Evolutionary conservation across 139 green algal genomes (phyloP).

Genomic region (Deuterostichococcus epilithicus): DNA sequence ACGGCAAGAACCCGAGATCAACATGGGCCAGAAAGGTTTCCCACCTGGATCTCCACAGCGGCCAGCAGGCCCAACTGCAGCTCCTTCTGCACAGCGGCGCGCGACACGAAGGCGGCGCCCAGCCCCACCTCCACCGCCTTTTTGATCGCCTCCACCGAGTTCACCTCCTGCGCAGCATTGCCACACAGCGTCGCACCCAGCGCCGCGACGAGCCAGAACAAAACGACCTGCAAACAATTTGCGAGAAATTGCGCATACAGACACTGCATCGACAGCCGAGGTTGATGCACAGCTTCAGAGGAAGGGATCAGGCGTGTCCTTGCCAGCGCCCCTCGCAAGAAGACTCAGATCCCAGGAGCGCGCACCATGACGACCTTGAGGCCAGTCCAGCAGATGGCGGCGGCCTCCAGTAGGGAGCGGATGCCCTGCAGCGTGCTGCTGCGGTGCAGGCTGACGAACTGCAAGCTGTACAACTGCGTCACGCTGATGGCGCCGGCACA

Average conservation of each 20-base stretch:
- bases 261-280: no score
- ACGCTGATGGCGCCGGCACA: not conserved
- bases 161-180: constrained; percentile 44
- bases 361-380: constrained; percentile 31
- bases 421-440: constrained; percentile 30
- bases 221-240: no score
- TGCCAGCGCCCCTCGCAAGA: not conserved
- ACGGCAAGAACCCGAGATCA: no score
- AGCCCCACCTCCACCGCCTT: constrained; percentile 28
- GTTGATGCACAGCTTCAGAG: no score
- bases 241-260: no score
- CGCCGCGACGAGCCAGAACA: no score
- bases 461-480: constrained; percentile 18
- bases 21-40: no score
- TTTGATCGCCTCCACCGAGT: constrained; percentile 51
- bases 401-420: constrained; percentile 8
- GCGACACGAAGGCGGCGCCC: constrained; percentile 37
- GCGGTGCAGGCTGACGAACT: constrained; percentile 28
- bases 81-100: constrained; percentile 27
- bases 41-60: constrained; percentile 3
- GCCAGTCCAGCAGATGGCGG: constrained; percentile 21
- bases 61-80: constrained; percentile 20
- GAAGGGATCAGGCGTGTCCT: no score
- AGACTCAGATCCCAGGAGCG: not conserved
- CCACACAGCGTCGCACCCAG: no score